Base-by-base conservation (phyloP, 2,329 filamentous ascomycete species). In the Aspergillus sp. region DNA sequence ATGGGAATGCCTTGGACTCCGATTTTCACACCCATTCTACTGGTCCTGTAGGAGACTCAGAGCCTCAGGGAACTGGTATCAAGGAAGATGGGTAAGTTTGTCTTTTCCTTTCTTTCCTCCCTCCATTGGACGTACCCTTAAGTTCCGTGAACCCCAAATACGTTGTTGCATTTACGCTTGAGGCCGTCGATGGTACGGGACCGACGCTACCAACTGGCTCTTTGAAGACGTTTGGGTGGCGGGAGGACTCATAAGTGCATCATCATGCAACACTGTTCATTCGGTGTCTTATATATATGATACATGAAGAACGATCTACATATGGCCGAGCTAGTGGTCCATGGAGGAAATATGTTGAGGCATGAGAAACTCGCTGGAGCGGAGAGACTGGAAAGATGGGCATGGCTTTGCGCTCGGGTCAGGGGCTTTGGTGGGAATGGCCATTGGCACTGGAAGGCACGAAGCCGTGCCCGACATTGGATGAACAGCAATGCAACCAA, bases 71-170 rank as follows among this genome's bases (percentile, higher is more conserved):
- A 45, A 78, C 75, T 22, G 76, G 75, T 48, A 90, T 93, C 56
- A 96, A 96, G 77, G 91, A 96, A 85, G 91, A 96, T 72, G 91
- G 91, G 91, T 96, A 87, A 93, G 91, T 86, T n/a, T 12, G 26
- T 26, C 18, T 39, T 30, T 34, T 45, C 43, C 24, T 42, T 26
- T 12, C 38, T 36, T 15, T 39, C 15, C 30, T 45, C 43, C 22
- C 39, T 30, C 26, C 15, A 39, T 22, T 22, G 55, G n/a, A 41
- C 39, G 30, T 48, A 26, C 39, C 34, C 48, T 9, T 24, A 13
- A 45, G 58, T 56, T 44, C 34, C 64, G 67, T 62, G 64, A 63
- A 64, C 58, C 24, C 13, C 22, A 30, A 17, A 15, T 26, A n/a
- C 13, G 22, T 30, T 45, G 24, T 36, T 36, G 3, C 43, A 7